phyloP scores from a whole-genome alignment of 805 yeast species.

The Candida cerambycidarum region DNA sequence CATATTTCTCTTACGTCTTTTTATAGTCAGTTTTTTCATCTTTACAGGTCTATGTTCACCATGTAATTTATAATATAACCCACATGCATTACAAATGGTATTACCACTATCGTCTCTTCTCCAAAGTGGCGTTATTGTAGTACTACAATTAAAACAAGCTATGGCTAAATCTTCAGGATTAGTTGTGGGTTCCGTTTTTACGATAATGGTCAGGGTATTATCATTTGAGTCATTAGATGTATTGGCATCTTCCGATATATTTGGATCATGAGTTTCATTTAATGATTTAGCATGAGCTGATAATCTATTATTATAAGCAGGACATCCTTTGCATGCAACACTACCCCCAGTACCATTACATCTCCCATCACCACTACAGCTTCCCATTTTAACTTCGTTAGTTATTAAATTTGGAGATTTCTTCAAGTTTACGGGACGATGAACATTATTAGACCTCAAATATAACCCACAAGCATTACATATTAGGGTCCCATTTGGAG shows the following conservation, averaged over 20 bases:
- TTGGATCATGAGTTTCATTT: neutral
- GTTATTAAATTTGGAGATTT: slow-evolving; percentile 53
- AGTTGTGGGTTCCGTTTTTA: neutral
- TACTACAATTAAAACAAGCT: slow-evolving; percentile 81
- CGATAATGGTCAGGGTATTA: neutral
- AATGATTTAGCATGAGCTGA: slow-evolving; percentile 20
- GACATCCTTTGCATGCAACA: slow-evolving; percentile 77
- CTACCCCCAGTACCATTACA: slow-evolving; percentile 91
- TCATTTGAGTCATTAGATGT: neutral
- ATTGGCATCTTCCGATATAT: neutral
- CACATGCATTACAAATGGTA: slow-evolving; percentile 88
- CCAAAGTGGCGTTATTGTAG: slow-evolving; percentile 87
- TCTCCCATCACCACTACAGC: slow-evolving; percentile 73
- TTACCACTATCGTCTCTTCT: slow-evolving; percentile 79
- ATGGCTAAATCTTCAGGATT: slow-evolving; percentile 51
- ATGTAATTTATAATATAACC: slow-evolving; percentile 71
- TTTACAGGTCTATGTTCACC: slow-evolving; percentile 75
- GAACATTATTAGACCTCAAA: slow-evolving; percentile 57
- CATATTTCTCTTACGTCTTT: slow-evolving; percentile 61
- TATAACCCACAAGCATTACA: slow-evolving; percentile 65
- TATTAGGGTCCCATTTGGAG: slow-evolving; percentile 54
- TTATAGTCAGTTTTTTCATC: slow-evolving; percentile 71
- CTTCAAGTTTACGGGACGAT: slow-evolving; percentile 65
- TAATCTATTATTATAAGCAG: slow-evolving; percentile 74
- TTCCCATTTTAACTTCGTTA: slow-evolving; percentile 45